Conservation (phyloP, 345 rosid species). For the Salix koriyanagi region DNA sequence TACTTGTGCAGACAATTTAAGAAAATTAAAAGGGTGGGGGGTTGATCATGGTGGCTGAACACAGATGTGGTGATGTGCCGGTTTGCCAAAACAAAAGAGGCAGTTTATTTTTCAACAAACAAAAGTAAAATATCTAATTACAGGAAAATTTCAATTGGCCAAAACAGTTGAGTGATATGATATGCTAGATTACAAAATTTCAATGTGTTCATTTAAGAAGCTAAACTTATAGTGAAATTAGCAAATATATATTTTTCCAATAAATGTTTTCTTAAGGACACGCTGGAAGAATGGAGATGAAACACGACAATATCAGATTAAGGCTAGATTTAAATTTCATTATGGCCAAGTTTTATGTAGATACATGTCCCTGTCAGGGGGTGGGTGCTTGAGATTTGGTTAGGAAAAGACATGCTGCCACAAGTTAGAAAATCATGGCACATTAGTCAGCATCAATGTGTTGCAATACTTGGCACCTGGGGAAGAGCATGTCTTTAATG, state of each 20-base stretch:
- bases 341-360: not conserved
- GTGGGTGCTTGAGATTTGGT: not conserved
- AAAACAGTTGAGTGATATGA: not conserved
- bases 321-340: not conserved
- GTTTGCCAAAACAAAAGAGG: not conserved
- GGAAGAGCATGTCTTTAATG: not conserved
- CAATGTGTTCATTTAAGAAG: not conserved
- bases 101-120: not conserved
- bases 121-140: not conserved
- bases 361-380: not conserved
- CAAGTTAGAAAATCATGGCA: not conserved
- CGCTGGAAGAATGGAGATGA: not conserved
- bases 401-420: not conserved
- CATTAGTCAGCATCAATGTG: not conserved
- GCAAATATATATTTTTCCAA: not conserved
- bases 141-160: not conserved
- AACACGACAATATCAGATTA: not conserved
- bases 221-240: not conserved
- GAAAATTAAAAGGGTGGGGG: not conserved
- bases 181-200: not conserved
- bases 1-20: not conserved
- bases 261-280: not conserved
- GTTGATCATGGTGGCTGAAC: not conserved
- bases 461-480: not conserved
- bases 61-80: not conserved